A percentile compares a stretch with the other conserved stretches of the same genome.
These are phyloP conservation scores for Podaxis carcinomalis DNA, from an alignment of 768 basidiomycete genomes.

Conservation along the genomic window DNA sequence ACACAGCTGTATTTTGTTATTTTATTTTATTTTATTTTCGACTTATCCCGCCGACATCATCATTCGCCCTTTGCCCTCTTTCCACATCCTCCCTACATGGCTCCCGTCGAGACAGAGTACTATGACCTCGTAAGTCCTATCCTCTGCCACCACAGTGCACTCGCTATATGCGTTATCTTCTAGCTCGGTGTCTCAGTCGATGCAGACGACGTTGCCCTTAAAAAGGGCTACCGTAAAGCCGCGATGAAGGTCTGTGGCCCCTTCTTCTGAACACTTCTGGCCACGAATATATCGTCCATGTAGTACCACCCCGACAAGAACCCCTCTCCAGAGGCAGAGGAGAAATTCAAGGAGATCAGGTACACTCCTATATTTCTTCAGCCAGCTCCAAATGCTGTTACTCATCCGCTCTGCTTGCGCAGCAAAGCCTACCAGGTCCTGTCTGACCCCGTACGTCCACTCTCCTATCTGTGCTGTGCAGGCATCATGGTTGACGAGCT, in stretches of 20 bases:
- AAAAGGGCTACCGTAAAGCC: constrained; percentile 93
- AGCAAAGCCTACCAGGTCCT: constrained; percentile 96
- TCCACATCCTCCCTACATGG: constrained; percentile 39
- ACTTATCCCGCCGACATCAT: neutral
- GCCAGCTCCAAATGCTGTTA: neutral
- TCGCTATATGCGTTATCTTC: neutral
- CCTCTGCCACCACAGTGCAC: no score
- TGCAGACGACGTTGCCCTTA: constrained; percentile 75
- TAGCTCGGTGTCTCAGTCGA: constrained; percentile 72
- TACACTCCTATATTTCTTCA: constrained; percentile 22
- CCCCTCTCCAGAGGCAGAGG: constrained; percentile 85
- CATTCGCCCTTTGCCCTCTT: neutral
- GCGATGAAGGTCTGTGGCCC: constrained; percentile 75
- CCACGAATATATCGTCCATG: constrained; percentile 3
- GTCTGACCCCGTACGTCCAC: constrained; percentile 65
- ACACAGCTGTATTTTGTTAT: neutral
- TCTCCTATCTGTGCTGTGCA: constrained; percentile 1
- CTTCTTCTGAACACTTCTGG: neutral
- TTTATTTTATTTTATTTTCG: neutral
- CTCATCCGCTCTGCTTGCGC: constrained; percentile 8
- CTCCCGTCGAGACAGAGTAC: constrained; percentile 88
- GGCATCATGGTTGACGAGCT: neutral
- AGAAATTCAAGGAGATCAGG: constrained; percentile 97
- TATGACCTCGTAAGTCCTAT: constrained; percentile 68
- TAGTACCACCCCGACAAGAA: constrained; percentile 98